Percentiles rank a stretch among this genome's conserved stretches.
These are phyloP conservation scores for Linum usitatissimum DNA, from an alignment of 345 rosid genomes.

Conservation along the genomic window DNA sequence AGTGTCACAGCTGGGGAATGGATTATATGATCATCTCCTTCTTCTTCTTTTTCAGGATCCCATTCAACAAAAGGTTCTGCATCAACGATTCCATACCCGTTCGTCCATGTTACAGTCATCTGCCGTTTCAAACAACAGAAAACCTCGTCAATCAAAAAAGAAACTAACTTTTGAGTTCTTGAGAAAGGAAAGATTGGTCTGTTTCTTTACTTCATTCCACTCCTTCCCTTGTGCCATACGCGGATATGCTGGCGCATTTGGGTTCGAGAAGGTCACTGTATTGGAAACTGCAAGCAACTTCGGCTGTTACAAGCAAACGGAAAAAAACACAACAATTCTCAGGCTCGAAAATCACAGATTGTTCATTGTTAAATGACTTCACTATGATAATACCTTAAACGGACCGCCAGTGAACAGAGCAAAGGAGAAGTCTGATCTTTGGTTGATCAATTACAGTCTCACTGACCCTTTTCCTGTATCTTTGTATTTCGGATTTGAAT, in stretches of 20 bases:
- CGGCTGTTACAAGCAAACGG: not conserved
- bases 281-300: constrained; percentile 2
- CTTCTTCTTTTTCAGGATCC: not conserved
- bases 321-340: not conserved
- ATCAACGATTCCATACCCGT: not conserved
- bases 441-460: constrained; percentile 65
- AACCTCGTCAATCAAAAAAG: not conserved
- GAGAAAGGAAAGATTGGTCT: not conserved
- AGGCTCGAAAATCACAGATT: not conserved
- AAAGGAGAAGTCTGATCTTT: constrained; percentile 11
- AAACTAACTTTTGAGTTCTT: not conserved
- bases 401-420: not conserved
- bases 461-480: constrained; percentile 39
- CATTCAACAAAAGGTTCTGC: constrained; percentile 2
- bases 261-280: not conserved
- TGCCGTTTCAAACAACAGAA: not conserved
- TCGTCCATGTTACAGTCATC: constrained; percentile 4
- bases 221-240: not conserved
- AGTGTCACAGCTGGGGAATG: not conserved
- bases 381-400: not conserved
- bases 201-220: not conserved
- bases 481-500: constrained; percentile 37
- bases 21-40: not conserved
- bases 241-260: not conserved
- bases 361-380: not conserved